phyloP scores from a whole-genome alignment of 2,329 filamentous ascomycete genomes.

The Teratosphaeriaceae sp. region DNA sequence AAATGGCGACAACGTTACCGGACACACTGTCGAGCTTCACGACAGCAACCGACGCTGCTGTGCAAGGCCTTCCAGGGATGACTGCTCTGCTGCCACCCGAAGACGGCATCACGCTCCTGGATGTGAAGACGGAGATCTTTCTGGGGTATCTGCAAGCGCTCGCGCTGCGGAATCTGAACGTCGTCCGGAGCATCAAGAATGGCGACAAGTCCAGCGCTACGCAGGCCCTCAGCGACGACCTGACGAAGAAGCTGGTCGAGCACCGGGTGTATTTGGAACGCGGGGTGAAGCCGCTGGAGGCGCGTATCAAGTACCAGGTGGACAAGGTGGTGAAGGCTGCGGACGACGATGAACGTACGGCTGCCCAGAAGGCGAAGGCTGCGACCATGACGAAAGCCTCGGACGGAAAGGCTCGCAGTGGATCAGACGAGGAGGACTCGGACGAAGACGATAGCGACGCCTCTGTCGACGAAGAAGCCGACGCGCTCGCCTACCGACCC shows the following conservation, averaged over 20 bases:
- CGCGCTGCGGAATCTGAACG: constrained; percentile 57
- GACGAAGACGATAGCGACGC: constrained; percentile 32
- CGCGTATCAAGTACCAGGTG: constrained; percentile 88
- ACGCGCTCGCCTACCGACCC: constrained; percentile 57
- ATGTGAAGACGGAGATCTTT: constrained; percentile 95
- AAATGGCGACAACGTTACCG: constrained; percentile 3
- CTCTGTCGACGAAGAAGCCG: constrained; percentile 40
- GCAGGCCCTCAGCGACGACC: constrained; percentile 53
- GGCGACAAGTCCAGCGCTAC: constrained; percentile 29
- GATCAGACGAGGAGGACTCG: constrained; percentile 28
- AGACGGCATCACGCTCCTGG: constrained; percentile 79
- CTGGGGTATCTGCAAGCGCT: constrained; percentile 94
- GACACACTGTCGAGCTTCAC: constrained; percentile 7
- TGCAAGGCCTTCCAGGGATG: background rate
- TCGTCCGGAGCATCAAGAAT: constrained; percentile 32
- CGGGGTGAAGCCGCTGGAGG: constrained; percentile 83
- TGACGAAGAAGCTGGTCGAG: constrained; percentile 83
- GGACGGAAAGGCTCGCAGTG: too few species aligned
- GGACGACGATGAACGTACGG: constrained; percentile 58
- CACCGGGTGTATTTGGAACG: constrained; percentile 89
- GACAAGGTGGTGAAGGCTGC: constrained; percentile 88
- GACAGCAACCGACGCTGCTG: constrained; percentile 1
- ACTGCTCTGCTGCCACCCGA: background rate
- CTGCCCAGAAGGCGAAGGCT: constrained; percentile 29
- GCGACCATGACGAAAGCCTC: constrained; percentile 19